A percentile compares a stretch with the other conserved stretches of the same genome.
phyloP scores from a whole-genome alignment of 345 rosid genomes.

The Pistacia vera region DNA sequence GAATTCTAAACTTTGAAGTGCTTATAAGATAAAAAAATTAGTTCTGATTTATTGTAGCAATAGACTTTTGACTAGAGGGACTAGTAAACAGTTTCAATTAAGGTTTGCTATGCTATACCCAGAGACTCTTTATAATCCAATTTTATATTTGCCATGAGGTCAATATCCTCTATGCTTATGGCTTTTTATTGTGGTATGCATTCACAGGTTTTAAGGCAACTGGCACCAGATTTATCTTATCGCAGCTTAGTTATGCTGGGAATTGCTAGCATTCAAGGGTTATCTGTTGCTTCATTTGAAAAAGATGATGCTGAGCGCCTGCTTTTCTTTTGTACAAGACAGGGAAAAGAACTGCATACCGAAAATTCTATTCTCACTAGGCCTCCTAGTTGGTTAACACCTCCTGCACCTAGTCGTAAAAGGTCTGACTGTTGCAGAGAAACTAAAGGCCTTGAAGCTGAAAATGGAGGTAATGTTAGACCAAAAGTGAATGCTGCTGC shows the following conservation, averaged over 20 bases:
- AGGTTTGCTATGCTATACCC: neutral
- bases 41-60: neutral
- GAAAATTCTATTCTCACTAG: constrained; percentile 35
- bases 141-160: neutral
- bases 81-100: neutral
- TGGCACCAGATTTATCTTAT: constrained; percentile 90
- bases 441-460: constrained; percentile 45
- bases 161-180: neutral
- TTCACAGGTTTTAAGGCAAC: constrained; percentile 83
- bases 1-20: neutral
- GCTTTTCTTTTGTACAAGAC: constrained; percentile 70
- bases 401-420: constrained; percentile 84
- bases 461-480: constrained; percentile 57
- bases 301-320: constrained; percentile 93
- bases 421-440: constrained; percentile 58
- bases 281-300: constrained; percentile 95
- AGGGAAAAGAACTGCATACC: constrained; percentile 39
- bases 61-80: neutral
- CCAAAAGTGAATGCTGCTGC: constrained; percentile 63
- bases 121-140: neutral
- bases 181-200: constrained; percentile 22
- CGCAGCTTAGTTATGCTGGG: constrained; percentile 93
- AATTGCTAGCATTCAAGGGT: constrained; percentile 93
- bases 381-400: constrained; percentile 77
- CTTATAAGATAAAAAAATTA: neutral